Evolutionary conservation across 495 filamentous ascomycete genomes (phyloP), one percentile per base, ranked within the genome.

Genomic region (Aspergillus egyptiacus): DNA sequence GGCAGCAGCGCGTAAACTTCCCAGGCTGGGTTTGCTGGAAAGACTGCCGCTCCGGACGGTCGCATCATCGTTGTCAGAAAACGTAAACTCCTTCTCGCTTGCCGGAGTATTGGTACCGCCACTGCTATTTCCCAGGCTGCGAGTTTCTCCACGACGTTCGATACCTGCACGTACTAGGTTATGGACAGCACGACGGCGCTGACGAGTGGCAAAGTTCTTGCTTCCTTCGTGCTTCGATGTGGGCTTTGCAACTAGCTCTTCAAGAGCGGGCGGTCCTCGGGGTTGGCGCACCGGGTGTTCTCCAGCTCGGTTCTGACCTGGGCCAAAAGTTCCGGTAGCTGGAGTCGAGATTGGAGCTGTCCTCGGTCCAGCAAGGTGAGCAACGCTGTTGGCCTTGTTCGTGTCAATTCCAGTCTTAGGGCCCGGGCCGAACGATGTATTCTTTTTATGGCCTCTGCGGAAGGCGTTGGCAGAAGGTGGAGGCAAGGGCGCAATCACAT

Each of bases 141-240:
- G 74, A 50, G 82, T 81, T 22, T 78, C 77, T 30, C 73, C 77
- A 55, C 91, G 87, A 46, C 93, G 86, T 64, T 93, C 89, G 50
- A 89, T 79, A 14, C 91, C 89, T 48, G 91, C 91, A 54, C 88
- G 87, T 40, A 96, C 86, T 38, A 98, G 76, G 58, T 87, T 95
- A 71, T 86, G 84, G 35, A 98, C 82, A 13, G 94, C 94, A 57
- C 85, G 86, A 52, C 91, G 90, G 39, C 93, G 90, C 59, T 93
- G 90, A 53, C 91, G 91, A 25, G 89, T 84, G 15, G 87, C 84
- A 67, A 99, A 99, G 70, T 99, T 99, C 78, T 96, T 95, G 81
- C 91, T 96, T 28, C 94, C 93, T 59, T 96, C 91, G 54, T 93
- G 83, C 69, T 90, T 95, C 36, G 88, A 83, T 4, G 93, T 99